A percentile compares a stretch with the other conserved stretches of the same genome.
Evolutionary conservation across 352 stramenopile species (phyloP).

Genomic region (Thalassiosira mediterranea): DNA sequence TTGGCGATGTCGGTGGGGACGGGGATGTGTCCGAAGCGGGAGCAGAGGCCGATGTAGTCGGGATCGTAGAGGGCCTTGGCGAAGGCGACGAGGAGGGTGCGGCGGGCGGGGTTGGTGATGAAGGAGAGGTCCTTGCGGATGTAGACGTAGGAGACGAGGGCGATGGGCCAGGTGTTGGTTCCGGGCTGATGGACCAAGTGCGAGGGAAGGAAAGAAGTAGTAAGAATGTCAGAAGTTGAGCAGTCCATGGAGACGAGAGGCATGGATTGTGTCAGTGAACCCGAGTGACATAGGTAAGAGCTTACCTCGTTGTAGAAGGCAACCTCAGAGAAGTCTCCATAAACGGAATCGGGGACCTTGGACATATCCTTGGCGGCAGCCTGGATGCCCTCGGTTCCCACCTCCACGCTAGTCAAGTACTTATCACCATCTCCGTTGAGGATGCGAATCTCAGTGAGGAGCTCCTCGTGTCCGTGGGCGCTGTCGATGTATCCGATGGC

Average conservation of each 20-base stretch:
- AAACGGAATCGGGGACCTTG: conserved; percentile 41
- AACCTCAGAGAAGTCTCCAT: conserved; percentile 71
- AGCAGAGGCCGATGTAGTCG: conserved; percentile 69
- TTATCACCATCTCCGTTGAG: conserved; percentile 58
- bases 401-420: conserved; percentile 64
- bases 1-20: conserved; percentile 41
- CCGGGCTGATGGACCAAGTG: conserved; percentile 43
- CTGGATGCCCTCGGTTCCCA: conserved; percentile 62
- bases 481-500: conserved; percentile 84
- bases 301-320: conserved; percentile 76
- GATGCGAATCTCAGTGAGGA: conserved; percentile 72
- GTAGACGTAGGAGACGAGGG: conserved; percentile 84
- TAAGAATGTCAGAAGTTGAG: neutral
- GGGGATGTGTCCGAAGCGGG: conserved; percentile 57
- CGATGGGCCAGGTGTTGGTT: conserved; percentile 81
- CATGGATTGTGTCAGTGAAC: too few relatives aligned
- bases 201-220: neutral
- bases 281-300: too few relatives aligned
- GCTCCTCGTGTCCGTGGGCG: conserved; percentile 68
- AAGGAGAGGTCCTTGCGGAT: conserved; percentile 78
- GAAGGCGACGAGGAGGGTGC: conserved; percentile 77
- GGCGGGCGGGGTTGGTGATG: conserved; percentile 56
- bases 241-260: too few relatives aligned
- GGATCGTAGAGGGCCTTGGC: conserved; percentile 65
- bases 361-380: conserved; percentile 53